Conservation (phyloP, 2,329 filamentous ascomycete genomes). For the Fusarium sp. region DNA sequence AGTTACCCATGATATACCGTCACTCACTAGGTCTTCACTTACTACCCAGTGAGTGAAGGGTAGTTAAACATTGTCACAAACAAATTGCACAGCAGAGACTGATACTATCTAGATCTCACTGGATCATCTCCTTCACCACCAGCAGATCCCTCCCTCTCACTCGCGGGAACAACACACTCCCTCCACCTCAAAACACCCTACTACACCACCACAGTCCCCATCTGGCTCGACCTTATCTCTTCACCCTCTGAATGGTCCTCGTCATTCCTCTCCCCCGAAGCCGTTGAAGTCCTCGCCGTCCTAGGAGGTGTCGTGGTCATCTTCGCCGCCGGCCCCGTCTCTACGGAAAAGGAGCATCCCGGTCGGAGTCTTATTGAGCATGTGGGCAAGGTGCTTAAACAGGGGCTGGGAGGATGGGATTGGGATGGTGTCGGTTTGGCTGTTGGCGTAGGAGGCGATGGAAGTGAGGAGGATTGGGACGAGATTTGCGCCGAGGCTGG, state of each 20-base stretch:
- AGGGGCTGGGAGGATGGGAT: conserved; percentile 69
- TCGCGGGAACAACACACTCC: conserved; percentile 71
- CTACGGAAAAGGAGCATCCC: conserved; percentile 20
- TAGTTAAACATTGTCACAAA: background rate
- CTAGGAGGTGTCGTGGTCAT: conserved; percentile 69
- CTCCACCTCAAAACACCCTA: conserved; percentile 69
- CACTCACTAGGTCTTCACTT: background rate
- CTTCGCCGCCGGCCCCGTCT: conserved; percentile 45
- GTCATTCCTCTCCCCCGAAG: conserved; percentile 71
- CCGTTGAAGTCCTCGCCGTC: conserved; percentile 70
- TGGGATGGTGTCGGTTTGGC: conserved; percentile 75
- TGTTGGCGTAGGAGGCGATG: conserved; percentile 64
- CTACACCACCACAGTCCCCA: conserved; percentile 69
- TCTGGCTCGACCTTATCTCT: conserved; percentile 75
- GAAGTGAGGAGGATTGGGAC: conserved; percentile 69
- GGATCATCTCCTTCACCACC: conserved; percentile 55
- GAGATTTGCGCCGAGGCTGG: conserved; percentile 67
- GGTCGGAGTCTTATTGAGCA: conserved; percentile 60
- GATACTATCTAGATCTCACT: conserved; percentile 60
- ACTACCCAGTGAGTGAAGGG: background rate
- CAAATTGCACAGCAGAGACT: background rate
- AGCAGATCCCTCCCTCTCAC: conserved; percentile 51
- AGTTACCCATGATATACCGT: background rate
- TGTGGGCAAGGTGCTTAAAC: conserved; percentile 66
- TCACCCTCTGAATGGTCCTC: conserved; percentile 65